Conservation (phyloP, 441 rosid species). For the Theobroma grandiflorum region DNA sequence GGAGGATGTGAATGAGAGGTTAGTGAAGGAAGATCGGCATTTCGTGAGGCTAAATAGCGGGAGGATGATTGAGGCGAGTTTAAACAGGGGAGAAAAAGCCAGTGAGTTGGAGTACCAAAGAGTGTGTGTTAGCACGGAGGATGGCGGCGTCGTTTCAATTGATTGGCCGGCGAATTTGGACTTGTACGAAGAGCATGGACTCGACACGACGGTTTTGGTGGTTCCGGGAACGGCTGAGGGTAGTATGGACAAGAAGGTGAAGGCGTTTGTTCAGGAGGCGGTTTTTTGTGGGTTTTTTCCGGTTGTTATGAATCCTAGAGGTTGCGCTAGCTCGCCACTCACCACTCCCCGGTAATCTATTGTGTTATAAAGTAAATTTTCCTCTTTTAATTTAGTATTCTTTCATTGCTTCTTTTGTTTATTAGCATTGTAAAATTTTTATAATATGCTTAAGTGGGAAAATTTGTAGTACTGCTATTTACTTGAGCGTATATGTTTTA, state of each 20-base stretch:
- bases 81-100: conserved; percentile 33
- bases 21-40: conserved; percentile 79
- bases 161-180: conserved; percentile 95
- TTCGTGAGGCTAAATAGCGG: conserved; percentile 76
- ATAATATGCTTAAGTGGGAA: background rate
- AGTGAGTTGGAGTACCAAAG: conserved; percentile 74
- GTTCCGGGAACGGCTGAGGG: conserved; percentile 89
- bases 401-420: background rate
- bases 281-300: conserved; percentile 79
- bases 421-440: conserved; percentile 5
- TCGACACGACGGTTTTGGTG: conserved; percentile 83
- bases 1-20: conserved; percentile 71
- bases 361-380: background rate
- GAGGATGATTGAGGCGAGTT: conserved; percentile 52
- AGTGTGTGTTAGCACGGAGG: conserved; percentile 65
- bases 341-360: conserved; percentile 79
- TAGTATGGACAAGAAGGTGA: conserved; percentile 63
- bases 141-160: conserved; percentile 86
- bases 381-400: background rate
- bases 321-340: conserved; percentile 95
- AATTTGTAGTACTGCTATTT: background rate
- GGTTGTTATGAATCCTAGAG: conserved; percentile 97
- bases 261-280: conserved; percentile 69
- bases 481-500: background rate
- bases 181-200: conserved; percentile 76